These are phyloP conservation scores for Penicillium sp. DNA, from an alignment of 2,329 filamentous ascomycete genomes.

Conservation along the genomic window DNA sequence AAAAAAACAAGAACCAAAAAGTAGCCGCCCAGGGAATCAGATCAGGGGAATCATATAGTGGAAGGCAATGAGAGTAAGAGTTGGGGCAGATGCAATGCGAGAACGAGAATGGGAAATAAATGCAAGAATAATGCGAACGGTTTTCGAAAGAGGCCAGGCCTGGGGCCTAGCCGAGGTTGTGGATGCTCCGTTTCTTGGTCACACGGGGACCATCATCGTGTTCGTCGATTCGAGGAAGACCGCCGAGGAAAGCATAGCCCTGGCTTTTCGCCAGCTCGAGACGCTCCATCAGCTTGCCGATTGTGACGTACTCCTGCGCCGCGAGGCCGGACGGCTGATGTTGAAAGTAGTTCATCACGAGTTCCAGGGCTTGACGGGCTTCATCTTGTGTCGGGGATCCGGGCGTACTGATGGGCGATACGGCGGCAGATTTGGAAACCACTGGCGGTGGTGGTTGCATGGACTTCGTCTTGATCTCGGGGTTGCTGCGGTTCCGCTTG, in stretches of 20 bases:
- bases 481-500: slow-evolving; percentile 47
- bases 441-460: slow-evolving; percentile 39
- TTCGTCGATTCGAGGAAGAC: slow-evolving; percentile 46
- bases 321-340: slow-evolving; percentile 68
- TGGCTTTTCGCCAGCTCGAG: slow-evolving; percentile 65
- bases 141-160: background rate
- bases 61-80: background rate
- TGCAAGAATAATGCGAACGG: background rate
- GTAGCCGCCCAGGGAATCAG: background rate
- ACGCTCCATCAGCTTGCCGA: slow-evolving; percentile 84
- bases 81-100: background rate
- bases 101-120: background rate
- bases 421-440: slow-evolving; percentile 39
- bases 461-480: slow-evolving; percentile 44
- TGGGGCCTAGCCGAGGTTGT: slow-evolving; percentile 34
- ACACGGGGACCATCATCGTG: slow-evolving; percentile 42
- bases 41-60: background rate
- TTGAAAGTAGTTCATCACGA: slow-evolving; percentile 79
- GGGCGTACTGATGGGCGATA: slow-evolving; percentile 57
- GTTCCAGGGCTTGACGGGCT: slow-evolving; percentile 75
- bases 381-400: slow-evolving; percentile 79
- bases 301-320: slow-evolving; percentile 75
- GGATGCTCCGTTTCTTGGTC: slow-evolving; percentile 49
- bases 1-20: background rate
- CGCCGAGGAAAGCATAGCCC: slow-evolving; percentile 41